Conservation (phyloP, 495 filamentous ascomycete genomes). For the Penicillium diatomitis region DNA sequence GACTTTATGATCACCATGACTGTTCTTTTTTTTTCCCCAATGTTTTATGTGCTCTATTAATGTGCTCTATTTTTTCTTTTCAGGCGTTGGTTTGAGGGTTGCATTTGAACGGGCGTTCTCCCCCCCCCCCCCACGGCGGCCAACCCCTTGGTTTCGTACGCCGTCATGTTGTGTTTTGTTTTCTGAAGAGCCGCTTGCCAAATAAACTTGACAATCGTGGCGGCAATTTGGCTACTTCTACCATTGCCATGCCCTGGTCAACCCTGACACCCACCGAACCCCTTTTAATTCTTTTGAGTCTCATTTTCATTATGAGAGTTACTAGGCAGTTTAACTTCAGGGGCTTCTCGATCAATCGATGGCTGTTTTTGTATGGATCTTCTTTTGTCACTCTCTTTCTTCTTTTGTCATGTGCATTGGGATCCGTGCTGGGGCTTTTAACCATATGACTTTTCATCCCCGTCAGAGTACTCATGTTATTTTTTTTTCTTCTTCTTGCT, state of each 20-base stretch:
- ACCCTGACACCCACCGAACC: background rate
- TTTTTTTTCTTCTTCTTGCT: background rate
- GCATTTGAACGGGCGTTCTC: background rate
- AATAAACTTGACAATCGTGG: background rate
- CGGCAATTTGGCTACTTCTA: slow-evolving; percentile 1
- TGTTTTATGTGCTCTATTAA: background rate
- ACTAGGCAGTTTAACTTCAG: background rate
- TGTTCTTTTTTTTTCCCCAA: too few relatives aligned
- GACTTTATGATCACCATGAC: too few relatives aligned
- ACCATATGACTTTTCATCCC: background rate
- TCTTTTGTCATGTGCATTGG: slow-evolving; percentile 5
- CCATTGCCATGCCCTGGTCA: background rate
- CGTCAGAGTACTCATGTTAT: too few relatives aligned
- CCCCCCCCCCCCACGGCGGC: too few relatives aligned
- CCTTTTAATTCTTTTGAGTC: background rate
- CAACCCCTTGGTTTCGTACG: background rate
- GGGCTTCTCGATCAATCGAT: background rate
- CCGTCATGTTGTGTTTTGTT: background rate
- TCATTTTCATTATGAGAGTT: background rate
- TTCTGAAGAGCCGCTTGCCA: too few relatives aligned
- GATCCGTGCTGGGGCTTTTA: slow-evolving; percentile 2
- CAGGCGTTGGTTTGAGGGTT: slow-evolving; percentile 1
- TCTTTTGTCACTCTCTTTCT: background rate
- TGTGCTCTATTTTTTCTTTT: background rate
- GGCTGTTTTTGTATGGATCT: background rate